These are phyloP conservation scores for Magnaporthiopsis incrustans DNA, from an alignment of 2,329 filamentous ascomycete genomes.

Conservation along the genomic window DNA sequence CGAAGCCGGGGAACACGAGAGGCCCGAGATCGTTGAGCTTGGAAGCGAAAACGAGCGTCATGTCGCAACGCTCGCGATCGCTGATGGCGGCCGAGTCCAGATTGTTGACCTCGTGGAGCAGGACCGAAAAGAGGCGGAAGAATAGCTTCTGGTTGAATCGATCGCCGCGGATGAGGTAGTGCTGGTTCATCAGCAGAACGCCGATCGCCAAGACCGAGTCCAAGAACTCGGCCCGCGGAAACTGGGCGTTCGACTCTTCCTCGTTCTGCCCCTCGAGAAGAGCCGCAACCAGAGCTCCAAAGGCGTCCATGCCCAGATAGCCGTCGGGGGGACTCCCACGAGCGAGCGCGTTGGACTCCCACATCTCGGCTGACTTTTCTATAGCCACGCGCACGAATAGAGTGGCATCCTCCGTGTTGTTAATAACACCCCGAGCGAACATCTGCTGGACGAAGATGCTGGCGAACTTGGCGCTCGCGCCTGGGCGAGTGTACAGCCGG, in stretches of 20 bases:
- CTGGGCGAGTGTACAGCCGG: constrained; percentile 68
- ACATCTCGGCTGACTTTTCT: constrained; percentile 69
- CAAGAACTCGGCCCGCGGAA: constrained; percentile 62
- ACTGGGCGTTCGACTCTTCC: constrained; percentile 46
- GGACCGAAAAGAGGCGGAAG: constrained; percentile 77
- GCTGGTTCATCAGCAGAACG: constrained; percentile 74
- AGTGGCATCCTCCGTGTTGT: constrained; percentile 66
- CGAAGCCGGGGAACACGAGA: constrained; percentile 68
- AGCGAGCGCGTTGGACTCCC: constrained; percentile 61
- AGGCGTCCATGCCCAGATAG: constrained; percentile 62
- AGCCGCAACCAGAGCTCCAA: constrained; percentile 71
- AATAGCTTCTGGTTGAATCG: constrained; percentile 83
- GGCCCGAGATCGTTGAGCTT: constrained; percentile 70
- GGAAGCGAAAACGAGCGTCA: constrained; percentile 64
- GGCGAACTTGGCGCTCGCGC: constrained; percentile 63
- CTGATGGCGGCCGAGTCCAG: background rate
- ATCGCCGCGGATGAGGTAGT: constrained; percentile 73
- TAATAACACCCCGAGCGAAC: constrained; percentile 64
- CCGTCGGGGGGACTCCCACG: constrained; percentile 50
- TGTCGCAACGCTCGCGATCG: constrained; percentile 50
- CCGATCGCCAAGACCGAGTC: constrained; percentile 72
- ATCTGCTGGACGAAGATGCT: constrained; percentile 78
- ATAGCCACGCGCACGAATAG: constrained; percentile 74
- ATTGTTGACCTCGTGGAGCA: constrained; percentile 62
- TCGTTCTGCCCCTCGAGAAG: constrained; percentile 67